Evolutionary conservation across 1,139 yeast species (phyloP), one percentile per base, ranked within the genome.

Genomic region (Yamadazyma sp.): DNA sequence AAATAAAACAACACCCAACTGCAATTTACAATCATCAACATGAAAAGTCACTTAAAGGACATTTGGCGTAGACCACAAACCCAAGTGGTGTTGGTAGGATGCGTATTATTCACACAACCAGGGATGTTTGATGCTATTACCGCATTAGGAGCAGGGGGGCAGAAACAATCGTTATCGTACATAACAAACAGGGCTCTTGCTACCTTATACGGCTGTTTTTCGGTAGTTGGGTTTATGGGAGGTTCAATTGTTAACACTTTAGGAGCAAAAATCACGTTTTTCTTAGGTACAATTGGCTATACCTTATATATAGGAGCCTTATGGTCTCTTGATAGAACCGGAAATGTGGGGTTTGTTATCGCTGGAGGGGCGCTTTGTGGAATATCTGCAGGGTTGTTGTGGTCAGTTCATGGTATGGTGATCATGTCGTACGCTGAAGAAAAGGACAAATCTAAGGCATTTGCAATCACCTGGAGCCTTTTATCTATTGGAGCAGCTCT

Each of bases 261-360:
- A 23, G 51, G 55, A 26, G 31, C 50, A 5, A 44, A 43, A 31
- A 38, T 34, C 4, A 37, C 44, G 3, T 29, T 41, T 10, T 39
- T 35, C 21, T 35, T 48, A 14, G 60, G 59, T 21, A 44, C 51
- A 14, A 23, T 56, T 20, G 60, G 60, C 8, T 55, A 46, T 39
- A 50, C 47, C 6, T 27, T 54, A 21, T 56, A 48, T 43, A 50
- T 57, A 21, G 60, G 59, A 26, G 55, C 57, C n/a, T 39, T 56
- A 7, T 56, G 56, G 34, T 38, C 43, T 24, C 55, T 56, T 35
- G 45, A 52, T 11, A 50, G 46, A 33, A 46, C 47, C 31, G 61
- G 61, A 12, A 39, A 49, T 6, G 52, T 54, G 39, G 43, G 51
- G 40, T 41, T 55, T 5, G 46, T 56, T 31, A 34, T 54, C 26